Conservation (phyloP, 176 grass and related monocot species). For the Hsuehochloa calcarea region DNA sequence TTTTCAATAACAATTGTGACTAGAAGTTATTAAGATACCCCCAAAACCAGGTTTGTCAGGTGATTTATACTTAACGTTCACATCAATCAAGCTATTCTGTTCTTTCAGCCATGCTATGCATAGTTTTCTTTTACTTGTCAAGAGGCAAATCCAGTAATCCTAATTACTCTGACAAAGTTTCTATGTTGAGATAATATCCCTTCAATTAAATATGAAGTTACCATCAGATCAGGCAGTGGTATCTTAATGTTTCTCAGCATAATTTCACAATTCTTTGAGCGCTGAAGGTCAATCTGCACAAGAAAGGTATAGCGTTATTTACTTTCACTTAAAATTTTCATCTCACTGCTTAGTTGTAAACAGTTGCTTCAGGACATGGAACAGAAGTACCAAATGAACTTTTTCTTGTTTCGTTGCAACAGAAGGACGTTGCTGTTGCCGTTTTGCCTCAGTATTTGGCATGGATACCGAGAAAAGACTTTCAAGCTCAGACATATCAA, state of each 20-base stretch:
- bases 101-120: not conserved
- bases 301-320: slow-evolving; percentile 27
- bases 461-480: slow-evolving; percentile 79
- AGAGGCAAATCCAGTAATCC: not conserved
- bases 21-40: not conserved
- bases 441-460: slow-evolving; percentile 65
- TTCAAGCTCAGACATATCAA: slow-evolving; percentile 89
- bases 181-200: not conserved
- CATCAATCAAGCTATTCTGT: not conserved
- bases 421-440: slow-evolving; percentile 42
- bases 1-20: not conserved
- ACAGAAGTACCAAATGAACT: slow-evolving; percentile 45
- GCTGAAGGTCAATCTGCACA: slow-evolving; percentile 83
- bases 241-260: slow-evolving; percentile 96
- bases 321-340: slow-evolving; percentile 16
- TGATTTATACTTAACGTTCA: not conserved
- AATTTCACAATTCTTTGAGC: slow-evolving; percentile 96
- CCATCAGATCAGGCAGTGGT: slow-evolving; percentile 82
- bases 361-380: not conserved
- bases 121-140: not conserved
- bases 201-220: slow-evolving; percentile 36
- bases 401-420: slow-evolving; percentile 30
- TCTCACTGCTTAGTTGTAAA: not conserved
- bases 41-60: slow-evolving; percentile 16
- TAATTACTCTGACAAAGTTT: slow-evolving; percentile 16